Percentiles rank a stretch among this genome's conserved stretches.
phyloP scores from a whole-genome alignment of 768 basidiomycete species.

The Thelephora ganbajun region DNA sequence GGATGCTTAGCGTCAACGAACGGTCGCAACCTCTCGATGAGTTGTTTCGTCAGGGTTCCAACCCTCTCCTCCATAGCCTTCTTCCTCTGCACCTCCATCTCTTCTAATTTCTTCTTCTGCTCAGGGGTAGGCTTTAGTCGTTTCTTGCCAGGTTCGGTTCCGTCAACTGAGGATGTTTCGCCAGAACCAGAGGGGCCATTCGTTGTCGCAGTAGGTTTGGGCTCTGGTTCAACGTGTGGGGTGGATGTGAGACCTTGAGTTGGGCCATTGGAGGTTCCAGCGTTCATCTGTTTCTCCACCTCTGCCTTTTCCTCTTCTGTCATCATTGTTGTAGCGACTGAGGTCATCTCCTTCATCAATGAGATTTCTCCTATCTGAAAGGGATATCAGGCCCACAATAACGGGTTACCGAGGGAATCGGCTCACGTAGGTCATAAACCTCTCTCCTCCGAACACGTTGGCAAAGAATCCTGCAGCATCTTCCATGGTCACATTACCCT shows the following conservation, averaged over 20 bases:
- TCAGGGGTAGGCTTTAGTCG: constrained; percentile 56
- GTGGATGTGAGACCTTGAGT: constrained; percentile 13
- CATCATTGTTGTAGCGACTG: constrained; percentile 76
- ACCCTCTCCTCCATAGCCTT: constrained; percentile 74
- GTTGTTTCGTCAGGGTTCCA: constrained; percentile 57
- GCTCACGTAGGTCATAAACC: constrained; percentile 80
- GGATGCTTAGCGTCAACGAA: constrained; percentile 85
- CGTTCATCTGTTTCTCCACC: constrained; percentile 59
- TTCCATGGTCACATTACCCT: constrained; percentile 67
- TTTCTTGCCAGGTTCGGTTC: constrained; percentile 15
- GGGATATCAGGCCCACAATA: constrained; percentile 2
- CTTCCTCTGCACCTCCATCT: constrained; percentile 68
- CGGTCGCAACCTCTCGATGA: constrained; percentile 74
- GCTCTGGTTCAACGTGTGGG: constrained; percentile 13
- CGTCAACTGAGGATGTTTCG: not conserved
- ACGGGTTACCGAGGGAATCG: constrained; percentile 1
- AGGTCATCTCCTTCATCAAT: constrained; percentile 87
- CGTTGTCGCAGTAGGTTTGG: constrained; percentile 7
- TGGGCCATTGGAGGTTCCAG: constrained; percentile 10
- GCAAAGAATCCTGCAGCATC: constrained; percentile 94
- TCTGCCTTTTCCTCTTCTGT: constrained; percentile 87
- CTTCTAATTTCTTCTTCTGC: constrained; percentile 72
- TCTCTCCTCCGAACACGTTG: constrained; percentile 90
- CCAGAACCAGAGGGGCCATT: constrained; percentile 1
- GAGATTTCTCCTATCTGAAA: constrained; percentile 90